Percentiles rank a stretch among this genome's conserved stretches.
Conservation (phyloP, 257 asterid species). For the Nicotiana tabacum region DNA sequence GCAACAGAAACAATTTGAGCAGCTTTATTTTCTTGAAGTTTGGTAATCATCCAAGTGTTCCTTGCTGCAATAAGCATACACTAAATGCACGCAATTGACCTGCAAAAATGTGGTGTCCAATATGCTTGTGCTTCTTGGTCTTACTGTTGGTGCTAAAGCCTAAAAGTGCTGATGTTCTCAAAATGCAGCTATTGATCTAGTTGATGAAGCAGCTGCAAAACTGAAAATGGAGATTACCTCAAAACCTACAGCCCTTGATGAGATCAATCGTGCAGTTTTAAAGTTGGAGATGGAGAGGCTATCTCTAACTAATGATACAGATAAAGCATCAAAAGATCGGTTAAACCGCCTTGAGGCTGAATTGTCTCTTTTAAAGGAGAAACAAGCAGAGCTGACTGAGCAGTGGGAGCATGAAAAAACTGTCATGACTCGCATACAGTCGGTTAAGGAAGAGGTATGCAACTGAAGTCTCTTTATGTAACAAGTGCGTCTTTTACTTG, state of each 20-base stretch:
- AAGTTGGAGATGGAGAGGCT: constrained; percentile 96
- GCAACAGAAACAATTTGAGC: not conserved
- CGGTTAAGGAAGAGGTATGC: constrained; percentile 86
- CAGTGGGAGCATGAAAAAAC: constrained; percentile 93
- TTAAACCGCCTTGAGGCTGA: constrained; percentile 78
- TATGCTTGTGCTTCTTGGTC: not conserved
- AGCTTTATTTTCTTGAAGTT: not conserved
- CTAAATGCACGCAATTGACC: not conserved
- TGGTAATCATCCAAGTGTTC: not conserved
- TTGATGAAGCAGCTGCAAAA: constrained; percentile 97
- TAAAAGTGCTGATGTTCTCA: constrained; percentile 10
- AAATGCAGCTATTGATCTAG: constrained; percentile 85
- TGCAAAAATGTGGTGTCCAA: not conserved
- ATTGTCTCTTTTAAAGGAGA: constrained; percentile 64
- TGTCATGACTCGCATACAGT: constrained; percentile 80
- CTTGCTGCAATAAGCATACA: not conserved
- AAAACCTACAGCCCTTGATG: constrained; percentile 94
- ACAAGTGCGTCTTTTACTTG: not conserved
- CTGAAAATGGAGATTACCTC: constrained; percentile 97
- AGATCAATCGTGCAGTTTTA: constrained; percentile 76
- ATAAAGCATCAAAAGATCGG: constrained; percentile 85
- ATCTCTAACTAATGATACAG: constrained; percentile 82
- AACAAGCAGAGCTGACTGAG: constrained; percentile 75
- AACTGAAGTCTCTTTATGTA: not conserved
- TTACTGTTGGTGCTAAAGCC: not conserved